Conservation (phyloP, 2,329 filamentous ascomycete genomes). For the Beauveria asiatica region DNA sequence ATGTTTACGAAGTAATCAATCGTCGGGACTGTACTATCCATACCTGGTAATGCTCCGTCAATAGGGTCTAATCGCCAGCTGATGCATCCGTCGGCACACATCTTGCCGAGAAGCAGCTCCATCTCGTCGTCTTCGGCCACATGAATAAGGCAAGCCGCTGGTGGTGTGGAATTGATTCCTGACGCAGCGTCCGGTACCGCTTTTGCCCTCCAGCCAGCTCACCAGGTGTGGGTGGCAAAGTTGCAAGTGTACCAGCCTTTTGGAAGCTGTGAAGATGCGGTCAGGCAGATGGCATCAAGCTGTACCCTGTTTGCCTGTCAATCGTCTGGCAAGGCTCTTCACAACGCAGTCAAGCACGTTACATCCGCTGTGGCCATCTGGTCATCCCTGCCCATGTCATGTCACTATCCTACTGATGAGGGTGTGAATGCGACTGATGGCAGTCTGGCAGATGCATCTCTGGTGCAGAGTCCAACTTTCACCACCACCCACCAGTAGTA, state of each 20-base stretch:
- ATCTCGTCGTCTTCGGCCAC: background rate
- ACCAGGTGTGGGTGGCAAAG: constrained; percentile 9
- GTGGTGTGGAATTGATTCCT: background rate
- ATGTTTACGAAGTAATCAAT: background rate
- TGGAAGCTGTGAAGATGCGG: constrained; percentile 3
- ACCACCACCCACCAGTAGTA: background rate
- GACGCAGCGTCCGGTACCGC: constrained; percentile 9
- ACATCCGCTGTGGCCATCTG: background rate
- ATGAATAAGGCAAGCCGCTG: background rate
- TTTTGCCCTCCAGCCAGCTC: background rate
- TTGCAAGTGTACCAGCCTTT: background rate
- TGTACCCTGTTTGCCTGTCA: background rate
- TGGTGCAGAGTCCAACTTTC: background rate
- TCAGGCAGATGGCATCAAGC: constrained; percentile 9
- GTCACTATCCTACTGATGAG: background rate
- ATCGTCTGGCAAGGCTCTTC: background rate
- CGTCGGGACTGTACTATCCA: background rate
- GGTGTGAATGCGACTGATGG: background rate
- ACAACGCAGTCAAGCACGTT: background rate
- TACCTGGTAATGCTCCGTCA: background rate
- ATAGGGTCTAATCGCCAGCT: background rate
- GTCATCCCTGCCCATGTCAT: constrained; percentile 3
- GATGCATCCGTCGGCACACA: background rate
- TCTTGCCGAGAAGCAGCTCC: background rate
- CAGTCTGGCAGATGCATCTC: background rate